These are phyloP conservation scores for Onygenales sp. DNA, from an alignment of 2,329 filamentous ascomycete species.

Conservation along the genomic window DNA sequence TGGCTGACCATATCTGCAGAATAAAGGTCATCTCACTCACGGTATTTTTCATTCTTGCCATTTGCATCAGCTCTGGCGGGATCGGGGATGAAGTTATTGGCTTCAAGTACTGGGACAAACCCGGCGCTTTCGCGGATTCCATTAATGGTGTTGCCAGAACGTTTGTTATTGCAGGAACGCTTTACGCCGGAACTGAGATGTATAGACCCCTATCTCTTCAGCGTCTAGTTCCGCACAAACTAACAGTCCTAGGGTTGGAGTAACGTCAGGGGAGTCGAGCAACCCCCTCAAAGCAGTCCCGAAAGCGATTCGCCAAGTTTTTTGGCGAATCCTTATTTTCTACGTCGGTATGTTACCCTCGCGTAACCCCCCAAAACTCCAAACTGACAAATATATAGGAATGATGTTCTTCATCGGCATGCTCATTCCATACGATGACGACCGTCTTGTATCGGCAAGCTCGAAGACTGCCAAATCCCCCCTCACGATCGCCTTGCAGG, in stretches of 20 bases:
- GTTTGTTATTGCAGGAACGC: conserved; percentile 24
- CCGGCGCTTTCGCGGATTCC: conserved; percentile 23
- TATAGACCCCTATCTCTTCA: conserved; percentile 5
- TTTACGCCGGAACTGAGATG: conserved; percentile 28
- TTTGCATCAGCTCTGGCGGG: conserved; percentile 24
- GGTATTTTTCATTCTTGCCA: conserved; percentile 25
- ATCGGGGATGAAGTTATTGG: conserved; percentile 22
- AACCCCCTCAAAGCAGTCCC: conserved; percentile 40
- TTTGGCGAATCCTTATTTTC: conserved; percentile 42
- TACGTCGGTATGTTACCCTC: conserved; percentile 41
- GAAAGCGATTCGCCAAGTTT: conserved; percentile 31
- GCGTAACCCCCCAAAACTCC: background rate
- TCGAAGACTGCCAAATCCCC: conserved; percentile 60
- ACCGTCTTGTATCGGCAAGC: conserved; percentile 50
- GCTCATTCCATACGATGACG: conserved; percentile 60
- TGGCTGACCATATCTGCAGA: conserved; percentile 9
- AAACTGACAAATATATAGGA: conserved; percentile 29
- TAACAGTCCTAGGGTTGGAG: conserved; percentile 21
- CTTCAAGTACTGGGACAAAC: conserved; percentile 30
- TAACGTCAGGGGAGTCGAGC: conserved; percentile 26
- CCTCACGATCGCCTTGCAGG: conserved; percentile 65
- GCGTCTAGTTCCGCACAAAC: background rate
- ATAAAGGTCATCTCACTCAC: conserved; percentile 24
- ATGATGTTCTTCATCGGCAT: conserved; percentile 66
- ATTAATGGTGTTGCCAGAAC: conserved; percentile 28